Percentiles rank a stretch among this genome's conserved stretches.
These are phyloP conservation scores for Vaccinium macrocarpon DNA, from an alignment of 148 eudicot species.

Conservation along the genomic window DNA sequence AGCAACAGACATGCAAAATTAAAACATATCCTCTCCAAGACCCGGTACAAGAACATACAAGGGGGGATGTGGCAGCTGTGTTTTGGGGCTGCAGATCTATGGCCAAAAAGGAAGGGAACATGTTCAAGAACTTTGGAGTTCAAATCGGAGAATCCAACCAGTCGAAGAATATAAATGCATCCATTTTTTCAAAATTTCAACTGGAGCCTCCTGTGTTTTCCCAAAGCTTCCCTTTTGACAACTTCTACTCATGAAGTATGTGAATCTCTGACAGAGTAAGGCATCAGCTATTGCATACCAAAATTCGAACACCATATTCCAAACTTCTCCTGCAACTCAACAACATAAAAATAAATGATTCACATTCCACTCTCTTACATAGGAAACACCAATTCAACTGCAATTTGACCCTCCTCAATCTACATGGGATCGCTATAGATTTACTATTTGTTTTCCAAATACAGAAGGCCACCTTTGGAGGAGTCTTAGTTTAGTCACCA, in stretches of 20 bases:
- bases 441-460: neutral
- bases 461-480: neutral
- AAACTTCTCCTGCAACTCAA: neutral
- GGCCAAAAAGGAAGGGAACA: too few species aligned
- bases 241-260: neutral
- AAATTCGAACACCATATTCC: neutral
- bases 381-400: too few species aligned
- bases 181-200: too few species aligned
- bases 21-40: neutral
- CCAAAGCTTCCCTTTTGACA: neutral
- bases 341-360: too few species aligned
- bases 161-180: too few species aligned
- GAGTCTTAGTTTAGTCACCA: neutral
- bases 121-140: neutral
- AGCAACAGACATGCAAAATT: neutral
- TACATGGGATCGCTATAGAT: neutral
- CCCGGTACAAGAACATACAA: neutral
- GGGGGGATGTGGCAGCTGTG: too few species aligned
- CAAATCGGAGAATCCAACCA: neutral
- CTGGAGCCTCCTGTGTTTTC: neutral
- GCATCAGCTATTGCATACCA: neutral
- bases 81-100: too few species aligned
- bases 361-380: too few species aligned
- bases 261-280: neutral
- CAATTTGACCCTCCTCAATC: neutral